Evolutionary conservation across 2,329 filamentous ascomycete genomes (phyloP).

Genomic region (Tolypocladium nubicola): DNA sequence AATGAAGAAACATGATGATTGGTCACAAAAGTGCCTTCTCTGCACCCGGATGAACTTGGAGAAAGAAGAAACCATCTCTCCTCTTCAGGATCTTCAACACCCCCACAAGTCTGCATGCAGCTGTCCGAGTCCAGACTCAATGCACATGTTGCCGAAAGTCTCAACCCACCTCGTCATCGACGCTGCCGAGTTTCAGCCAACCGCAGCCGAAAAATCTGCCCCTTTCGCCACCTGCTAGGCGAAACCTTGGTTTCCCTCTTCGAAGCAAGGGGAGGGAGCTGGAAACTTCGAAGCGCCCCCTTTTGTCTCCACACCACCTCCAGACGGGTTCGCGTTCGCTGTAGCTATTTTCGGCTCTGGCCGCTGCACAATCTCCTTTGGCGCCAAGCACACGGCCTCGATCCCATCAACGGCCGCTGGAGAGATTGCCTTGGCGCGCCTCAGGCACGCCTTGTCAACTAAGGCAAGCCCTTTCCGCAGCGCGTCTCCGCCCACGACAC

Average conservation of each 20-base stretch:
- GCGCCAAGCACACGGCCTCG: background rate
- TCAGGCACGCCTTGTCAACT: background rate
- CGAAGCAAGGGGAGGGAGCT: background rate
- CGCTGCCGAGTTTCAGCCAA: background rate
- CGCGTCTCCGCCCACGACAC: background rate
- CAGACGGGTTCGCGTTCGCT: background rate
- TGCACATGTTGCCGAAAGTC: background rate
- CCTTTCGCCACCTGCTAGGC: background rate
- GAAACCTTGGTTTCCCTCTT: background rate
- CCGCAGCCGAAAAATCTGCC: background rate
- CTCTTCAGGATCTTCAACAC: too few relatives aligned
- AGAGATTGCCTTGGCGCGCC: background rate
- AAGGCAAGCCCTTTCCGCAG: background rate
- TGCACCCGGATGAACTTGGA: background rate
- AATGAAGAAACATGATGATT: background rate
- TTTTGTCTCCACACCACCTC: background rate
- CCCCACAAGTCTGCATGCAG: too few relatives aligned
- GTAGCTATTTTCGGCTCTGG: background rate
- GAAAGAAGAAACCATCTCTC: too few relatives aligned
- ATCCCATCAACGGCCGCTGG: background rate
- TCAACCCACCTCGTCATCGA: background rate
- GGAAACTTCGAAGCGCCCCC: background rate
- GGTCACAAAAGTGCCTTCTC: too few relatives aligned
- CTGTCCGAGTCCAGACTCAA: background rate
- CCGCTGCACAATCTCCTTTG: background rate